phyloP scores from a whole-genome alignment of 2,329 filamentous ascomycete genomes.

The Pestalotiopsis sp. region DNA sequence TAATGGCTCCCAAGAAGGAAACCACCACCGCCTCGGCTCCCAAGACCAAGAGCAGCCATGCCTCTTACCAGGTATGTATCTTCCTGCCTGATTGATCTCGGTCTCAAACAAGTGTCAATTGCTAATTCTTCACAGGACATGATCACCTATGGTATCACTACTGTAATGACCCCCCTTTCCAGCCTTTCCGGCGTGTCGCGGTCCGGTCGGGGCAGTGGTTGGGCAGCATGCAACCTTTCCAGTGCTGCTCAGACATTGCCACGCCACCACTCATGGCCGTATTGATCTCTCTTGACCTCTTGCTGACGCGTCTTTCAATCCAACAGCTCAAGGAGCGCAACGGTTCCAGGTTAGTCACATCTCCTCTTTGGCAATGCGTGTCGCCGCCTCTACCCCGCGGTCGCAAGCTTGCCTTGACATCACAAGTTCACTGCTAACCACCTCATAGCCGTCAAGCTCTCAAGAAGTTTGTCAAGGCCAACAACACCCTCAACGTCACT shows the following conservation, averaged over 20 bases:
- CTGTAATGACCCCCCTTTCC: slow-evolving; percentile 50
- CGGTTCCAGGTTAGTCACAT: slow-evolving; percentile 51
- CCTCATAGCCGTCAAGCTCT: slow-evolving; percentile 55
- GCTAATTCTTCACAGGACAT: slow-evolving; percentile 56
- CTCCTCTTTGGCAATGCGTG: neutral
- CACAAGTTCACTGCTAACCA: slow-evolving; percentile 18
- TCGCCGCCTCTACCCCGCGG: slow-evolving; percentile 16
- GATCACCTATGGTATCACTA: slow-evolving; percentile 64
- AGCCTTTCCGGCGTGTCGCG: slow-evolving; percentile 40
- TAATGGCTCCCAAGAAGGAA: slow-evolving; percentile 15
- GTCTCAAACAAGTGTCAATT: slow-evolving; percentile 21
- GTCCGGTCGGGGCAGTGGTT: slow-evolving; percentile 20
- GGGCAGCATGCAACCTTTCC: neutral
- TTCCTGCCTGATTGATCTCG: slow-evolving; percentile 11
- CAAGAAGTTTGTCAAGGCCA: slow-evolving; percentile 57
- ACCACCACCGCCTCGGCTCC: slow-evolving; percentile 15
- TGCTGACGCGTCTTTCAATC: slow-evolving; percentile 41
- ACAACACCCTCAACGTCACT: slow-evolving; percentile 35
- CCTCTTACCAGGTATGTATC: slow-evolving; percentile 60
- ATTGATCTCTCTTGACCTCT: slow-evolving; percentile 16
- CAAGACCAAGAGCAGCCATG: slow-evolving; percentile 56
- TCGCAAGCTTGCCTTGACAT: slow-evolving; percentile 16
- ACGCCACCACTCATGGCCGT: neutral
- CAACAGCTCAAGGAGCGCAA: slow-evolving; percentile 64
- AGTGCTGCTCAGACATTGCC: neutral